These are phyloP conservation scores for Backusella mclennaniae DNA, from an alignment of 192 early-diverging fungal species.

Conservation along the genomic window DNA sequence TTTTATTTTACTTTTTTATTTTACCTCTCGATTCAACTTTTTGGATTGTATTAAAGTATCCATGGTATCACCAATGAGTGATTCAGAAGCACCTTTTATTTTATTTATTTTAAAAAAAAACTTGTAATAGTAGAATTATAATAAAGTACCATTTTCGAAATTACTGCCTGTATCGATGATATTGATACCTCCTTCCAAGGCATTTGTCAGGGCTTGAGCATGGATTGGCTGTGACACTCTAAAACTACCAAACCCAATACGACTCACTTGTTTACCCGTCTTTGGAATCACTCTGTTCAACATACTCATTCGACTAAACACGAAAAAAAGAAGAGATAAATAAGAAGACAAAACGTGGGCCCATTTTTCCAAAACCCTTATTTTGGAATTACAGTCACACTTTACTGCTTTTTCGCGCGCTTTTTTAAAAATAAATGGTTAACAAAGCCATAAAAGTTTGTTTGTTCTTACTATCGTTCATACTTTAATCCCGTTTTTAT, in stretches of 20 bases:
- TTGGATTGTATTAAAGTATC: constrained; percentile 11
- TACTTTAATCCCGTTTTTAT: not conserved
- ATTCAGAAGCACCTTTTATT: constrained; percentile 52
- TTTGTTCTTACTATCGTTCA: not conserved
- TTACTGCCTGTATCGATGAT: constrained; percentile 72
- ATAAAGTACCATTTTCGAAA: constrained; percentile 61
- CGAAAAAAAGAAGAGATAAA: not conserved
- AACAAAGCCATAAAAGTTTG: not conserved
- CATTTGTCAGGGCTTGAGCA: constrained; percentile 47
- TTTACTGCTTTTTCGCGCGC: not conserved
- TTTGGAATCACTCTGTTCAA: constrained; percentile 8
- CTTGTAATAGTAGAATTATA: not conserved
- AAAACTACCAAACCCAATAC: constrained; percentile 69
- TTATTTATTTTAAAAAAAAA: not conserved
- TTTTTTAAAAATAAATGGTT: not conserved
- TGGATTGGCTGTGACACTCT: constrained; percentile 46
- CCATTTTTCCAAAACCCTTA: not conserved
- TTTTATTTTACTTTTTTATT: not conserved
- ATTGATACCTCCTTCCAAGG: constrained; percentile 63
- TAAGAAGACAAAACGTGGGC: not conserved
- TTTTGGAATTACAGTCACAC: not conserved
- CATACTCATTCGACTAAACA: not conserved
- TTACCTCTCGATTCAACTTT: not conserved
- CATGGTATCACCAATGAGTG: constrained; percentile 54
- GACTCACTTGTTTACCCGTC: constrained; percentile 39